Evolutionary conservation across 805 yeast species (phyloP).

Genomic region (Nakazawaea holstii): DNA sequence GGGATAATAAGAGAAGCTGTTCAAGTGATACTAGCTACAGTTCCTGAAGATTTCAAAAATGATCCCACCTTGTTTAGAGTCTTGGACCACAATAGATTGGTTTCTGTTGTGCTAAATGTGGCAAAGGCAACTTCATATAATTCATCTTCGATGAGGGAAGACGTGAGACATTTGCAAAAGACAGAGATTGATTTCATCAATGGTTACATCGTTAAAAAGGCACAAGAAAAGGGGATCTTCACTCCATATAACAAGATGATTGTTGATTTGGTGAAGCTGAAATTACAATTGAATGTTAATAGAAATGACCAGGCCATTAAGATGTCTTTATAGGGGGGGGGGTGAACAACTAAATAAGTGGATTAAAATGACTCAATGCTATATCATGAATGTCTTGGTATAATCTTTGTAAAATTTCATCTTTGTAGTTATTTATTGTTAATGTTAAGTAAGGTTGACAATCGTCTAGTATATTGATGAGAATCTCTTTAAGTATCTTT

Average conservation of each 20-base stretch:
- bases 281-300: slow-evolving; percentile 17
- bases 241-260: slow-evolving; percentile 47
- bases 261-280: slow-evolving; percentile 37
- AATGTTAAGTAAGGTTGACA: background rate
- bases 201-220: slow-evolving; percentile 66
- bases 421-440: background rate
- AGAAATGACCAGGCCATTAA: slow-evolving; percentile 10
- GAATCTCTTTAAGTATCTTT: slow-evolving; percentile 26
- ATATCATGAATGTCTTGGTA: slow-evolving; percentile 6
- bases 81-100: slow-evolving; percentile 27
- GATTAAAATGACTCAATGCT: background rate
- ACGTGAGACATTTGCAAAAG: slow-evolving; percentile 43
- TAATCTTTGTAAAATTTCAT: slow-evolving; percentile 1
- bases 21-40: slow-evolving; percentile 30
- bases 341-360: background rate
- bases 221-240: slow-evolving; percentile 33
- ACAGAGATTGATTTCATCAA: slow-evolving; percentile 84
- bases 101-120: slow-evolving; percentile 31
- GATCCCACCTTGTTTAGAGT: slow-evolving; percentile 7
- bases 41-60: slow-evolving; percentile 16
- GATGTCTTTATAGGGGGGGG: slow-evolving; percentile 1
- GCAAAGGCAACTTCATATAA: slow-evolving; percentile 39
- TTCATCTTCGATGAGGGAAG: slow-evolving; percentile 69
- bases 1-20: slow-evolving; percentile 43
- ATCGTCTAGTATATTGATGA: slow-evolving; percentile 14